Conservation (phyloP, 306 rosid species). For the Lupinus albus region DNA sequence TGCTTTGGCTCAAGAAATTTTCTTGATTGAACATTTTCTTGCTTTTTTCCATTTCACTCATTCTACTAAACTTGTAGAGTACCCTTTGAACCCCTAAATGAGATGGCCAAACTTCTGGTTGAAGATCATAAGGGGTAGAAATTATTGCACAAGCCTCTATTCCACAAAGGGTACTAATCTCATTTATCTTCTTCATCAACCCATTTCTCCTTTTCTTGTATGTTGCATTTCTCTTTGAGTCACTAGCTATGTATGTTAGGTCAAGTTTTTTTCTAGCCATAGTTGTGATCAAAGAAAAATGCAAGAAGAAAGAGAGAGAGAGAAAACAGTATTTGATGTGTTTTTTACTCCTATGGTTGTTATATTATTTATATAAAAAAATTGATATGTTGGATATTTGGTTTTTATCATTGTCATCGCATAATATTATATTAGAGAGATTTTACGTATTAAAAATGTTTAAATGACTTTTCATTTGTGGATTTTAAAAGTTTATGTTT, state of each 20-base stretch:
- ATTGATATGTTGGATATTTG: neutral
- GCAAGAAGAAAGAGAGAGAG: neutral
- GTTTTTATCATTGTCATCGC: neutral
- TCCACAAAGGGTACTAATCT: too few species aligned
- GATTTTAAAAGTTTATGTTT: neutral
- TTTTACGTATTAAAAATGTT: too few species aligned
- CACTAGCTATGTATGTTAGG: conserved; percentile 21
- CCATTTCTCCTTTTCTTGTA: too few species aligned
- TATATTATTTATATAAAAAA: conserved; percentile 3
- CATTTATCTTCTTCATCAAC: too few species aligned
- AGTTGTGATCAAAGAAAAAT: neutral
- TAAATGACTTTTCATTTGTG: neutral
- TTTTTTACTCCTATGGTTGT: neutral
- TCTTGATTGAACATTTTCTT: conserved; percentile 29
- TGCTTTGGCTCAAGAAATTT: neutral
- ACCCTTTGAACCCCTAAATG: neutral
- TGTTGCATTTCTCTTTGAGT: neutral
- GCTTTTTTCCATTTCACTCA: conserved; percentile 6
- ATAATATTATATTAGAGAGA: neutral
- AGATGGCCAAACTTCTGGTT: too few species aligned
- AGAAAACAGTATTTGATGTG: neutral
- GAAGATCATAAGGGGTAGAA: too few species aligned
- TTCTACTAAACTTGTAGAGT: neutral
- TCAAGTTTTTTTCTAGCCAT: conserved; percentile 32
- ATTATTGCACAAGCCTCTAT: too few species aligned